Conservation (phyloP, 345 rosid genomes). For the Citrus reticulata region DNA sequence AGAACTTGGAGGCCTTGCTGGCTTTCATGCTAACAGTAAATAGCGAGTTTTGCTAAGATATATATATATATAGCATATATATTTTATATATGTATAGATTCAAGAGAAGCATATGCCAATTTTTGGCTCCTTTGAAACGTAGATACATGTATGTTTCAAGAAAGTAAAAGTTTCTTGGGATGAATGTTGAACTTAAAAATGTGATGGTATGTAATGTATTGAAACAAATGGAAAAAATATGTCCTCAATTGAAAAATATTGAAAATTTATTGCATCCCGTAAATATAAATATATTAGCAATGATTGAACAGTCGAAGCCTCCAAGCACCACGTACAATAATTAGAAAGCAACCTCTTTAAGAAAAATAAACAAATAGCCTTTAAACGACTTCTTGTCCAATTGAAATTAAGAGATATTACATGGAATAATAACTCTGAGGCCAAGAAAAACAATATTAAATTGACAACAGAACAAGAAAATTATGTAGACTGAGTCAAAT, state of each 20-base stretch:
- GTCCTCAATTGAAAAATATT: background rate
- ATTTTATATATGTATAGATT: background rate
- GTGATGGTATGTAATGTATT: too few species aligned
- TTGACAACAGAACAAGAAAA: background rate
- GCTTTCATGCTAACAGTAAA: conserved; percentile 20
- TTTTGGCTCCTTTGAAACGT: background rate
- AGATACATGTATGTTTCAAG: background rate
- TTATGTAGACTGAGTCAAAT: background rate
- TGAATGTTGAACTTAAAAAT: background rate
- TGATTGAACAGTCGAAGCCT: too few species aligned
- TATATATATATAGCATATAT: background rate
- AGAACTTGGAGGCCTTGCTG: conserved; percentile 49
- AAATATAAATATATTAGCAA: too few species aligned
- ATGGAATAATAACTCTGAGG: too few species aligned
- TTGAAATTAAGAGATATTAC: too few species aligned
- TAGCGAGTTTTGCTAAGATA: background rate
- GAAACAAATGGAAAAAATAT: background rate
- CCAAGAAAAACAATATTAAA: too few species aligned
- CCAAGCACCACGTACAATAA: too few species aligned
- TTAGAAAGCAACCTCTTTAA: too few species aligned
- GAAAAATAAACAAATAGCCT: too few species aligned
- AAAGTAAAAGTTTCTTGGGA: background rate
- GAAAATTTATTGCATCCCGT: background rate
- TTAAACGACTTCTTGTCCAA: too few species aligned
- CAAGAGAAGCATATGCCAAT: background rate